phyloP scores from a whole-genome alignment of 2,329 filamentous ascomycete species.

The Aspergillus carbonarius region DNA sequence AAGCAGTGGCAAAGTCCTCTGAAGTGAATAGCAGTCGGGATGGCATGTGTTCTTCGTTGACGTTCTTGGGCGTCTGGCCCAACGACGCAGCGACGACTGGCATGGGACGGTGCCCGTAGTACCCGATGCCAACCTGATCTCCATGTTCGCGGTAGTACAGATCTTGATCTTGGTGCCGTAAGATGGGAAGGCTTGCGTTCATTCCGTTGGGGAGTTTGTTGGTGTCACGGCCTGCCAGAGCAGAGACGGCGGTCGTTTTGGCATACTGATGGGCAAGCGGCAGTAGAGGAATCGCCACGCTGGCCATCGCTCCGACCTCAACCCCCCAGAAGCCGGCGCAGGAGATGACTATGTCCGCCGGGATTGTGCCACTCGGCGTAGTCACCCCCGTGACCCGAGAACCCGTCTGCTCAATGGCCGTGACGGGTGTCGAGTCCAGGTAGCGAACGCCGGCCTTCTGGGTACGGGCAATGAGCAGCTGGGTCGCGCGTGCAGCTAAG shows the following conservation, averaged over 20 bases:
- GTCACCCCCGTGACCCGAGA: constrained; percentile 57
- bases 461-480: constrained; percentile 60
- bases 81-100: constrained; percentile 57
- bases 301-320: constrained; percentile 63
- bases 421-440: constrained; percentile 57
- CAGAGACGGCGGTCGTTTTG: constrained; percentile 58
- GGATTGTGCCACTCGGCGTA: constrained; percentile 50
- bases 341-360: constrained; percentile 61
- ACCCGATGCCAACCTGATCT: constrained; percentile 62
- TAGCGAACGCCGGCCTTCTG: constrained; percentile 59
- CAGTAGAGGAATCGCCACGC: constrained; percentile 57
- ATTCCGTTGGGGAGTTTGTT: constrained; percentile 47
- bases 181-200: constrained; percentile 55
- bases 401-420: constrained; percentile 52
- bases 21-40: constrained; percentile 61
- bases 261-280: constrained; percentile 65
- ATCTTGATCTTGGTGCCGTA: constrained; percentile 63
- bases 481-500: constrained; percentile 60
- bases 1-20: constrained; percentile 61
- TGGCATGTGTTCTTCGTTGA: constrained; percentile 62
- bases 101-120: constrained; percentile 63
- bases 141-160: constrained; percentile 66
- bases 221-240: constrained; percentile 38
- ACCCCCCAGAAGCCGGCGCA: constrained; percentile 68
- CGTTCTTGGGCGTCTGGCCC: constrained; percentile 53